Evolutionary conservation across 2,329 filamentous ascomycete genomes (phyloP), one percentile per base, ranked within the genome.

Genomic region (Fusarium newnesense): DNA sequence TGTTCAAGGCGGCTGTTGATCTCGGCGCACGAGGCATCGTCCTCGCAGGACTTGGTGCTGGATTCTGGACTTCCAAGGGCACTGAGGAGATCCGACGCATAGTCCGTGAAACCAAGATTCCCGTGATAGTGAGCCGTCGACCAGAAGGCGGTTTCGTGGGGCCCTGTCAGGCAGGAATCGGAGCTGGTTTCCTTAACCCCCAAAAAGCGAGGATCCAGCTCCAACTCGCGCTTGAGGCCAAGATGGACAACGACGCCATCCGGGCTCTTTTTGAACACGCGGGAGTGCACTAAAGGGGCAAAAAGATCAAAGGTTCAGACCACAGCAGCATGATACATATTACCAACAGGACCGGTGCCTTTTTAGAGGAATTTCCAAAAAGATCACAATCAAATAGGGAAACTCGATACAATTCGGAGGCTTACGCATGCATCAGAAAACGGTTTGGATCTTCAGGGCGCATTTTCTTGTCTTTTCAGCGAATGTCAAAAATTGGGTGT

Each of bases 141-240:
- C 84, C 85, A n/a, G 82, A 84, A 67, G 86, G 86, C 57, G 88
- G 88, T 0, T 87, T 86, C 67, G 87, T 88, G n/a, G 84, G 84
- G 24, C 77, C 77, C 24, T 81, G 79, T 46, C 73, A 78, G 21
- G 75, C 85, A 50, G 79, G 78, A 58, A 79, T 81, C n/a, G 84
- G 85, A 3, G 84, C 84, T 52, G 87, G 87, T 0, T 88, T 86
- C 67, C 82, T 89, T 47, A 89, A 89, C 72, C 88, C 88, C 7
- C 84, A 87, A 72, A 89, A 90, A 79, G 84, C 86, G 36, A 83
- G 87, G 46, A 84, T 90, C 28, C 78, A 89, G 78, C 78, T 90
- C 70, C 83, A 85, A 75, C 79, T 86, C 21, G 83, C 81, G 54
- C 78, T 78, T 53, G 81, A 73, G 77, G 76, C 64, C 42, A 76